Conservation (phyloP, 768 basidiomycete species). For the Pilatotrama ljubarskyi region DNA sequence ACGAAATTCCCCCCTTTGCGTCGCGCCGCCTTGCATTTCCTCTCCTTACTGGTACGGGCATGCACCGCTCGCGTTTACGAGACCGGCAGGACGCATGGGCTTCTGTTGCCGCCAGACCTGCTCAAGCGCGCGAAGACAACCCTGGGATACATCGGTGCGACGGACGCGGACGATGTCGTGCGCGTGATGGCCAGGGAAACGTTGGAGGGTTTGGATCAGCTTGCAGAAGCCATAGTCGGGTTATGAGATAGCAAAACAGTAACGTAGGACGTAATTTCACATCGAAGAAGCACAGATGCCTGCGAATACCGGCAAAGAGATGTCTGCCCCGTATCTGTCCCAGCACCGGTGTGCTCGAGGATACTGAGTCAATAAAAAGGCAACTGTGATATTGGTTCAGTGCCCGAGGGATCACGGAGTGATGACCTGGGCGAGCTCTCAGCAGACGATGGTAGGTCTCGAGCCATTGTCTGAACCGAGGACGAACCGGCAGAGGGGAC, state of each 20-base stretch:
- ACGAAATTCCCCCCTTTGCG: constrained; percentile 78
- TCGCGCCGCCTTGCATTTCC: constrained; percentile 84
- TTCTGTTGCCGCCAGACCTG: constrained; percentile 38
- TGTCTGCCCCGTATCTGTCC: constrained; percentile 93
- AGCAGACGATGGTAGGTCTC: constrained; percentile 19
- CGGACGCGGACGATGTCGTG: constrained; percentile 72
- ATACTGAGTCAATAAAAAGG: constrained; percentile 86
- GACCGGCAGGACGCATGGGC: constrained; percentile 24
- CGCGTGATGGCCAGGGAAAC: constrained; percentile 78
- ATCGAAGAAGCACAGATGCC: not conserved
- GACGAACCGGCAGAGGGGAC: constrained; percentile 16
- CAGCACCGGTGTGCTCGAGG: constrained; percentile 60
- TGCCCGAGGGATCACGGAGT: constrained; percentile 9
- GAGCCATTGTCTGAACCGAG: constrained; percentile 21
- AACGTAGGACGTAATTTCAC: not conserved
- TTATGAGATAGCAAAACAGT: constrained; percentile 16
- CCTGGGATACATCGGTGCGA: constrained; percentile 65
- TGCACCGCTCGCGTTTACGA: constrained; percentile 54
- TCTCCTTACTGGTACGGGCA: constrained; percentile 67
- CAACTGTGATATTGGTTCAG: constrained; percentile 56
- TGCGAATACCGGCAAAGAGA: not conserved
- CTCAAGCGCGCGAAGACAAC: constrained; percentile 57
- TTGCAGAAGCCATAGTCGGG: constrained; percentile 49
- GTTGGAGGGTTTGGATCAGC: constrained; percentile 50
- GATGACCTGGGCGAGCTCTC: constrained; percentile 13